Evolutionary conservation across 345 rosid species (phyloP).

Genomic region (thale cress (Arabidopsis thaliana)): DNA sequence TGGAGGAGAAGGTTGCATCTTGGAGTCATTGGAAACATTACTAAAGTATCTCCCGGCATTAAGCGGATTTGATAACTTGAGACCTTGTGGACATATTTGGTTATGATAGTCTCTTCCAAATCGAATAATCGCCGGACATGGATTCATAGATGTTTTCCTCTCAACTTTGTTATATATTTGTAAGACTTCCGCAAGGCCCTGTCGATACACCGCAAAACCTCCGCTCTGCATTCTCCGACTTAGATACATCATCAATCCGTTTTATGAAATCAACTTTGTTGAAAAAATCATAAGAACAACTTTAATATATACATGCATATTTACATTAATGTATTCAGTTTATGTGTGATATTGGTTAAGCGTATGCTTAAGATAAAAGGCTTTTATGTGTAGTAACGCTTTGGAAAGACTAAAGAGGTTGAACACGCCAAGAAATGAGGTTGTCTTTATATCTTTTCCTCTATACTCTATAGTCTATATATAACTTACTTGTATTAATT

Average conservation of each 20-base stretch:
- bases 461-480: too few species aligned
- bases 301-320: neutral
- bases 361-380: slow-evolving; percentile 35
- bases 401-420: slow-evolving; percentile 21
- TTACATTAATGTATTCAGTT: neutral
- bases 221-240: slow-evolving; percentile 35
- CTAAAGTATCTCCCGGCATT: slow-evolving; percentile 27
- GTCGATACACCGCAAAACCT: slow-evolving; percentile 28
- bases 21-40: slow-evolving; percentile 21
- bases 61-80: slow-evolving; percentile 27
- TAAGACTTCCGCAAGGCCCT: slow-evolving; percentile 32
- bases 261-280: slow-evolving; percentile 4
- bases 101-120: slow-evolving; percentile 33
- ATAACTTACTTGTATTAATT: too few species aligned
- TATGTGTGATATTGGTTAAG: slow-evolving; percentile 42
- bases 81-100: slow-evolving; percentile 25
- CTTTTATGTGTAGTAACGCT: slow-evolving; percentile 42
- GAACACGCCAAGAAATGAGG: slow-evolving; percentile 45
- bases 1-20: slow-evolving; percentile 39
- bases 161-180: slow-evolving; percentile 37
- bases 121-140: slow-evolving; percentile 27
- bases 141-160: slow-evolving; percentile 26
- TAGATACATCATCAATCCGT: slow-evolving; percentile 28
- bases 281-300: neutral
- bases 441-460: neutral